A percentile compares a stretch with the other conserved stretches of the same genome.
Conservation (phyloP, 495 filamentous ascomycete genomes). For the Cudoniella acicularis region DNA sequence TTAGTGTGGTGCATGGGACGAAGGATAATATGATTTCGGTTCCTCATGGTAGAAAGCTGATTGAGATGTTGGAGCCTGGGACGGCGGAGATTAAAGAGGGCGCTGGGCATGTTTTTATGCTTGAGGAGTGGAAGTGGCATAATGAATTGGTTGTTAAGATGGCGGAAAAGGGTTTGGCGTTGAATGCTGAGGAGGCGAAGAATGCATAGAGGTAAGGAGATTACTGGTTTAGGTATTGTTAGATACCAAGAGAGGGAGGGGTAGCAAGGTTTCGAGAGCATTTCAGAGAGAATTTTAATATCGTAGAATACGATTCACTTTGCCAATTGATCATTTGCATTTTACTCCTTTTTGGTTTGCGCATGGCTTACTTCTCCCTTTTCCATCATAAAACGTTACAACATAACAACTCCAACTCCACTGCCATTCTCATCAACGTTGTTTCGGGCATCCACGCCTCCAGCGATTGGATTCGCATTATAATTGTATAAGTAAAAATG, state of each 20-base stretch:
- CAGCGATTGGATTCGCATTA: constrained; percentile 71
- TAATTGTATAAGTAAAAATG: constrained; percentile 99
- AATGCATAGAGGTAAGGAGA: not conserved
- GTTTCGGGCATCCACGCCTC: constrained; percentile 79
- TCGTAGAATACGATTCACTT: not conserved
- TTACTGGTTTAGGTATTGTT: not conserved
- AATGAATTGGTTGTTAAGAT: constrained; percentile 20
- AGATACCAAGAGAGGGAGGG: not conserved
- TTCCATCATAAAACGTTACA: constrained; percentile 35
- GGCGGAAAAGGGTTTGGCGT: constrained; percentile 13
- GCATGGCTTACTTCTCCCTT: not conserved
- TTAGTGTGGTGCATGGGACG: constrained; percentile 71
- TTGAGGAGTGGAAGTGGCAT: constrained; percentile 25
- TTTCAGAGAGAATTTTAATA: not conserved
- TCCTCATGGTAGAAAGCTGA: constrained; percentile 58
- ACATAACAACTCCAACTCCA: constrained; percentile 86
- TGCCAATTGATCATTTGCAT: not conserved
- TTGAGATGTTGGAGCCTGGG: constrained; percentile 49
- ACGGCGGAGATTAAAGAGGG: constrained; percentile 53
- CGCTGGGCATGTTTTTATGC: constrained; percentile 55
- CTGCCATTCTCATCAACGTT: constrained; percentile 70
- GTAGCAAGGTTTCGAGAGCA: not conserved
- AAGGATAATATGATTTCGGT: constrained; percentile 70
- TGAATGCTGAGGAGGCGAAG: not conserved
- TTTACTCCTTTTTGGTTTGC: not conserved